Base-by-base conservation (phyloP, 805 yeast species). In the Pichia membranifaciens region DNA sequence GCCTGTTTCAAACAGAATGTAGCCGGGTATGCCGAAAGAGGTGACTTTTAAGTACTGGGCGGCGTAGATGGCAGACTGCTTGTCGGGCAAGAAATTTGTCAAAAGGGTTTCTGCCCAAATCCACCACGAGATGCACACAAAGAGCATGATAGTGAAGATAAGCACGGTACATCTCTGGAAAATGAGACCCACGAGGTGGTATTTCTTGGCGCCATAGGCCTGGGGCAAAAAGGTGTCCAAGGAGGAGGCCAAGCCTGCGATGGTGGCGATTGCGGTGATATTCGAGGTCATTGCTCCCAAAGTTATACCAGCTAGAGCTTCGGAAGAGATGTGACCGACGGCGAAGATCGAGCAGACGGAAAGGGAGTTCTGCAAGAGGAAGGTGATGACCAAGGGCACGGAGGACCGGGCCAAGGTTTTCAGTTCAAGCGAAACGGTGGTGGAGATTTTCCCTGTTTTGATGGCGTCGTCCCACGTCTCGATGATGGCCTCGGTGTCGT, bases 171-270 rank as follows among this genome's bases (percentile, higher is more conserved):
- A 85, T 57, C 87, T 70, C 55, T 82, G 75, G 54, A 82, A 78
- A 48, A 84, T 78, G 18, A 83, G 64, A 0, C 93, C 93, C 18
- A 85, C 91, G 49, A 74, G 57, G 53, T 74, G 75, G 59, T 69
- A 76, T 54, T 83, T 84, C 44, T 74, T 73, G 25, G 87, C 76
- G 18, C 93, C 91, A 58, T 71, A 84, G 1, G 90, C 84, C 62
- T 85, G 91, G 2, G 90, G 84, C 60, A 90, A 79, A 32, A 85
- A 70, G 0, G 91, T 85, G 57, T 84, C 91, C 45, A 85, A 70
- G 48, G 88, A 79, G 0, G 93, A 84, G n/a, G 88, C 79, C 2
- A 84, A 74, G 12, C 91, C 93, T 55, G 84, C 85, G 54, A 85
- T 81, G 10, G 84, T 74, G 33, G 88, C 85, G 51, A 83, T 76